A percentile compares a stretch with the other conserved stretches of the same genome.
Evolutionary conservation across 768 basidiomycete genomes (phyloP).

Genomic region (Boletus subcaerulescens): DNA sequence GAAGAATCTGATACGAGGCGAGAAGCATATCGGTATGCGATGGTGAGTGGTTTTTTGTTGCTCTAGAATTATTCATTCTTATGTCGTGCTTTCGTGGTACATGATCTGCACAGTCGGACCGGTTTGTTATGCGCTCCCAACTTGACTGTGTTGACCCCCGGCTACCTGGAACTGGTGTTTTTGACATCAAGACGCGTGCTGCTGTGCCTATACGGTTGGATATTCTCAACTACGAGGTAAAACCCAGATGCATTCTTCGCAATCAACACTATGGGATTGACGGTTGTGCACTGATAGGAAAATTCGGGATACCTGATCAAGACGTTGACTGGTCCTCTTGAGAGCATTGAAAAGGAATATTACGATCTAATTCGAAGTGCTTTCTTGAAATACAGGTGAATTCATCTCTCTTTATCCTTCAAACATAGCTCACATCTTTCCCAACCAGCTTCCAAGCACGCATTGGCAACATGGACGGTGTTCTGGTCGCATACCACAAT

Average conservation of each 20-base stretch:
- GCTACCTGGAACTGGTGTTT: slow-evolving; percentile 87
- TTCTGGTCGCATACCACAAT: slow-evolving; percentile 86
- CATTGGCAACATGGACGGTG: slow-evolving; percentile 96
- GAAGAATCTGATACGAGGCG: slow-evolving; percentile 37
- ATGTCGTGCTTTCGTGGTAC: neutral
- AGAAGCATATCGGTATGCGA: slow-evolving; percentile 86
- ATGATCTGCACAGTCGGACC: slow-evolving; percentile 30
- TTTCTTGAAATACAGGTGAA: slow-evolving; percentile 88
- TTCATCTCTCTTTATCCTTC: no score
- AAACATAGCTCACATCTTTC: neutral
- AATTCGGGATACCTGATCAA: slow-evolving; percentile 78
- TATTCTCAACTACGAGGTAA: slow-evolving; percentile 74
- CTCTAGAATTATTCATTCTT: neutral
- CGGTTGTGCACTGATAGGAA: slow-evolving; percentile 43
- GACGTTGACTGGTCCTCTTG: slow-evolving; percentile 54
- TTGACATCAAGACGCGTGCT: slow-evolving; percentile 95
- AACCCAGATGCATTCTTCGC: neutral
- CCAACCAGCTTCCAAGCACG: slow-evolving; percentile 82
- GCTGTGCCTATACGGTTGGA: slow-evolving; percentile 83
- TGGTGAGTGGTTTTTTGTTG: slow-evolving; percentile 43
- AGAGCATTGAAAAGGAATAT: slow-evolving; percentile 91
- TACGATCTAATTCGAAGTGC: slow-evolving; percentile 93
- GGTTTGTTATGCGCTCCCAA: slow-evolving; percentile 91
- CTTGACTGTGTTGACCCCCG: slow-evolving; percentile 81
- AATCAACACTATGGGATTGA: neutral